Base-by-base conservation (phyloP, 331 rosid genomes). In the Erythrophleum ivorense region DNA sequence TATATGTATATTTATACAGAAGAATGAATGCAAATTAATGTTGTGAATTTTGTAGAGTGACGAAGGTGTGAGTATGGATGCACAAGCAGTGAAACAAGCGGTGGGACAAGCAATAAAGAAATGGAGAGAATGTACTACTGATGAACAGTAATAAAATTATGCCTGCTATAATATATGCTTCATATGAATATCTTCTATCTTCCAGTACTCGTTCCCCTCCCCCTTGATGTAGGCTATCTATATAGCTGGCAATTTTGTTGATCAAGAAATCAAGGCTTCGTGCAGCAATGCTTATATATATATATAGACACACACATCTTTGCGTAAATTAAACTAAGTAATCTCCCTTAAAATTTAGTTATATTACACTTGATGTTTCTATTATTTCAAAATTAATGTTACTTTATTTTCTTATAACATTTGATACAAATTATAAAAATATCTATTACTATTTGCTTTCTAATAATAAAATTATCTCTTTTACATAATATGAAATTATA, bases 81-180 rank as follows among this genome's bases (percentile, higher is more conserved):
- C 91, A 59, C 87, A 88, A 72, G 84, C 87, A 43, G 92, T 93
- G 77, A 89, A 95, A 83, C 85, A 88, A 83, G 96, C 93, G 4
- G 93, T 95, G 82, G 88, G 88, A 57, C 85, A 85, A 80, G 97
- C 99, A 46, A 91, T 93, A 80, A 88, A 85, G 86, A 93, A 81
- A 57, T 95, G 99, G 99, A 87, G 86, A 67, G 89, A 89, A 81
- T 86, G 72, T 64, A 38, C 45, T 0, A 79, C 73, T 13, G 58
- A 46, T 67, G 88, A 85, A 79, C 80, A 81, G 65, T 90, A 73
- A 72, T 65, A 49, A 4, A 80, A 18, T 85, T 10, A 33, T 46
- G 15, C 10, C 4, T 29, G 5, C 40, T 72, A n/a, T 66, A 2
- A 7, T 59, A 2, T 2, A 2, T 31, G 6, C 67, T 60, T 24